These are phyloP conservation scores for Amyloporia xantha DNA, from an alignment of 768 basidiomycete species.

Conservation along the genomic window DNA sequence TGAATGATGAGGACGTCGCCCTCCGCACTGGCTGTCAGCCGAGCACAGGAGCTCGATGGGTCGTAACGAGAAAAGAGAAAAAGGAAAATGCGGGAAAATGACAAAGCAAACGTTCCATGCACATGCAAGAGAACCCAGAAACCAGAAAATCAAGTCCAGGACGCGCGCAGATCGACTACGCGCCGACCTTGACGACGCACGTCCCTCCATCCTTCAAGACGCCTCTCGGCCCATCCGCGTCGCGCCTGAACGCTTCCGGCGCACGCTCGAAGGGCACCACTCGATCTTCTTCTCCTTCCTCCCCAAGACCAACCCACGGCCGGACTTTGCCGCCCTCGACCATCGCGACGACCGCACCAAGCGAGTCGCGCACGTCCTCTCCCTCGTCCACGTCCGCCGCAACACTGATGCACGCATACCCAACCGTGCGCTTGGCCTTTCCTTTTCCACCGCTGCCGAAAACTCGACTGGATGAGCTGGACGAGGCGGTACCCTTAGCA, in stretches of 20 bases:
- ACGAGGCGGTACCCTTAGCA: conserved; percentile 1
- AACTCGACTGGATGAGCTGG: neutral
- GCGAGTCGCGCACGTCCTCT: conserved; percentile 54
- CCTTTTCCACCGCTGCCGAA: neutral
- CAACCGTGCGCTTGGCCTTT: conserved; percentile 37
- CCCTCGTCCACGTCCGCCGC: conserved; percentile 83
- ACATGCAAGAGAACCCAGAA: neutral
- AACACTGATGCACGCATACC: conserved; percentile 78
- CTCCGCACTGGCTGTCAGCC: neutral
- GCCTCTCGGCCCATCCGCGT: conserved; percentile 18
- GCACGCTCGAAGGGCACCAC: conserved; percentile 50
- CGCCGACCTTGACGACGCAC: conserved; percentile 25
- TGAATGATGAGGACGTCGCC: neutral
- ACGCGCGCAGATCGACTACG: conserved; percentile 5
- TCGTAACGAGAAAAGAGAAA: neutral
- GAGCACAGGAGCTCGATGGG: neutral
- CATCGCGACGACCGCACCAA: conserved; percentile 34
- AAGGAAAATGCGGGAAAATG: neutral
- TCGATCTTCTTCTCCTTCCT: conserved; percentile 28
- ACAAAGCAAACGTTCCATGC: neutral
- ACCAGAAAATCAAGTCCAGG: neutral
- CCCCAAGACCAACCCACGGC: conserved; percentile 35
- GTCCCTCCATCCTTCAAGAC: conserved; percentile 27
- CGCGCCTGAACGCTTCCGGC: conserved; percentile 39
- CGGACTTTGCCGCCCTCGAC: conserved; percentile 34